Percentiles rank a stretch among this genome's conserved stretches.
Conservation (phyloP, 768 basidiomycete genomes). For the Phaeotremella skinneri region DNA sequence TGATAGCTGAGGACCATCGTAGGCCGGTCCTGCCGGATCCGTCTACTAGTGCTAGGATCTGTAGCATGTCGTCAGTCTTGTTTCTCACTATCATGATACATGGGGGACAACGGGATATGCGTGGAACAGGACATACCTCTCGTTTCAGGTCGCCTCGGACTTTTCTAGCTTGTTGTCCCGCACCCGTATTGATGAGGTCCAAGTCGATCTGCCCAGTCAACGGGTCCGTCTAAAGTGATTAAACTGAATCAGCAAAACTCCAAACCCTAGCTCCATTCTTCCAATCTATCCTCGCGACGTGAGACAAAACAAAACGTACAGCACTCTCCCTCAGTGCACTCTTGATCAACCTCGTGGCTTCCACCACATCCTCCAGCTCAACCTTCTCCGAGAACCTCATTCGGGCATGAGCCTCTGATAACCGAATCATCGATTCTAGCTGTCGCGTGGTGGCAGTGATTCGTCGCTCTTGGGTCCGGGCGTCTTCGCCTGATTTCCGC, state of each 20-base stretch:
- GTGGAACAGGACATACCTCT: constrained; percentile 57
- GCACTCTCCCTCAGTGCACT: constrained; percentile 81
- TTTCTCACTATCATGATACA: background rate
- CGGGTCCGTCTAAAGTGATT: constrained; percentile 68
- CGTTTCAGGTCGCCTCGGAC: constrained; percentile 84
- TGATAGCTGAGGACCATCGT: constrained; percentile 79
- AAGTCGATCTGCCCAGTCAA: constrained; percentile 95
- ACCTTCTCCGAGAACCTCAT: constrained; percentile 91
- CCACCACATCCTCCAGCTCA: constrained; percentile 79
- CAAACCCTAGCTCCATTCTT: background rate
- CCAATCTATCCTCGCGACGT: too few species aligned
- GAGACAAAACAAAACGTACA: constrained; percentile 34
- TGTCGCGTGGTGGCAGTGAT: constrained; percentile 98
- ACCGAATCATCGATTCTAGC: constrained; percentile 92
- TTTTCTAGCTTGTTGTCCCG: constrained; percentile 78
- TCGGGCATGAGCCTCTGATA: constrained; percentile 92
- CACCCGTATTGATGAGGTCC: constrained; percentile 90
- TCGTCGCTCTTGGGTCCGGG: constrained; percentile 80
- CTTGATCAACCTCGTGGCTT: constrained; percentile 91
- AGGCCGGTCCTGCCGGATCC: constrained; percentile 57
- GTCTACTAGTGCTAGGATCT: constrained; percentile 42
- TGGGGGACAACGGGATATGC: background rate
- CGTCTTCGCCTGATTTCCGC: constrained; percentile 84
- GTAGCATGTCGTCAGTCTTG: background rate
- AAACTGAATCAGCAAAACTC: constrained; percentile 1